phyloP scores from a whole-genome alignment of 2,329 filamentous ascomycete genomes.

The Lasiodiplodia theobromae region DNA sequence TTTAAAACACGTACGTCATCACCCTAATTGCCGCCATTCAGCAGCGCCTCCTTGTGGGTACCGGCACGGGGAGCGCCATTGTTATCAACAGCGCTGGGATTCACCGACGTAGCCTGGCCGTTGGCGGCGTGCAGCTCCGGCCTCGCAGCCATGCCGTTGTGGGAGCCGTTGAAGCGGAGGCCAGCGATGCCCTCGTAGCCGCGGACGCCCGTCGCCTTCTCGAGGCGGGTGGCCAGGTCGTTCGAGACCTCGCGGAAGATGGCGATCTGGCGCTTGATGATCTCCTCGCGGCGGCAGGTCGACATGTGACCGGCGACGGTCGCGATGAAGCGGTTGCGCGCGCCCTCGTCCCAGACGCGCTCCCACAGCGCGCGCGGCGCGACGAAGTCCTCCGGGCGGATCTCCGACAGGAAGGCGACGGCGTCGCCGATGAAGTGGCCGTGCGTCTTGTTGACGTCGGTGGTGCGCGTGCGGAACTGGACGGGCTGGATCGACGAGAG shows the following conservation, averaged over 20 bases:
- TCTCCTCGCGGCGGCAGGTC: constrained; percentile 64
- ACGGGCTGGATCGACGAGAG: constrained; percentile 61
- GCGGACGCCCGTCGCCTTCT: constrained; percentile 69
- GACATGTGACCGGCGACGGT: constrained; percentile 69
- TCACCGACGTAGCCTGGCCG: constrained; percentile 51
- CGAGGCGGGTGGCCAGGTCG: constrained; percentile 64
- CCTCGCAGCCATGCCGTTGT: constrained; percentile 66
- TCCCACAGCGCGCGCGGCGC: constrained; percentile 67
- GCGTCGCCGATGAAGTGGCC: constrained; percentile 58
- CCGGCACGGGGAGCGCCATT: constrained; percentile 59
- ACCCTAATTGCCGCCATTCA: background rate
- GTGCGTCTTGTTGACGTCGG: constrained; percentile 59
- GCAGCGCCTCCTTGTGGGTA: constrained; percentile 44
- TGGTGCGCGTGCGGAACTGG: constrained; percentile 53
- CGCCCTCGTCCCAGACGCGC: constrained; percentile 66
- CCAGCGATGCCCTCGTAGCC: constrained; percentile 65
- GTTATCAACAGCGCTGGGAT: constrained; percentile 44
- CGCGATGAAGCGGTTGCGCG: constrained; percentile 64
- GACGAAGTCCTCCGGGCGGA: constrained; percentile 61
- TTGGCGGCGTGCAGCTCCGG: constrained; percentile 58
- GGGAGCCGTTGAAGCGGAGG: constrained; percentile 65
- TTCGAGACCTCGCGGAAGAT: constrained; percentile 70
- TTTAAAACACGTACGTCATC: too few species aligned
- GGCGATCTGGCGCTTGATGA: constrained; percentile 69
- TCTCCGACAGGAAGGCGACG: constrained; percentile 60